Evolutionary conservation across 176 grass and related monocot genomes (phyloP).

Genomic region (Thinopyrum elongatum): DNA sequence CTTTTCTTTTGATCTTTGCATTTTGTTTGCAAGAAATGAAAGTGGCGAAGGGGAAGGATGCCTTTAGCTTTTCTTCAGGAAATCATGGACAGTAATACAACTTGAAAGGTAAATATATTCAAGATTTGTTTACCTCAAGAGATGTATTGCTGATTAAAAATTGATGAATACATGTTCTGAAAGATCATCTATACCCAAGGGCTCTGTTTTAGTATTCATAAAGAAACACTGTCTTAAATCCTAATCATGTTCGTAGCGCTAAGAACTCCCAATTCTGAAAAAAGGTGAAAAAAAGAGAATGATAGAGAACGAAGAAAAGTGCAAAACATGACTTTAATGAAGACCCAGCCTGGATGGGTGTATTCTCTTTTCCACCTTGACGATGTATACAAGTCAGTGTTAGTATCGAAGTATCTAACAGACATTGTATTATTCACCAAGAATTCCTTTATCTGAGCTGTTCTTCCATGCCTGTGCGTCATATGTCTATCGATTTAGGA

Average conservation of each 20-base stretch:
- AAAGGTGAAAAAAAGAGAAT: not conserved
- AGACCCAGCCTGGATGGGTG: not conserved
- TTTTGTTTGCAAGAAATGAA: conserved; percentile 98
- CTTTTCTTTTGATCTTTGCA: conserved; percentile 89
- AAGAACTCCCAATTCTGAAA: not conserved
- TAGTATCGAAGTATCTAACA: not conserved
- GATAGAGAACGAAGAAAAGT: not conserved
- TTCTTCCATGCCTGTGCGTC: not conserved
- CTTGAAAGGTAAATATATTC: conserved; percentile 55
- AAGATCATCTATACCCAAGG: conserved; percentile 8
- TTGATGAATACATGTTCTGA: not conserved
- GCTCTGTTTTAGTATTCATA: not conserved
- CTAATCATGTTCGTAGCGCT: not conserved
- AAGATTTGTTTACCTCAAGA: conserved; percentile 25
- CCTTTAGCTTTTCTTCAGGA: conserved; percentile 50
- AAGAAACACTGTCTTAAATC: not conserved
- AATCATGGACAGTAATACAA: conserved; percentile 50
- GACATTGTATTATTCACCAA: not conserved
- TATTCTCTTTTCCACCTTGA: not conserved
- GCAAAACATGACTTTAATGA: not conserved
- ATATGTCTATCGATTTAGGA: not conserved
- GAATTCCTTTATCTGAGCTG: not conserved
- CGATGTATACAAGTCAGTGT: not conserved
- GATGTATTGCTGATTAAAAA: conserved; percentile 34
- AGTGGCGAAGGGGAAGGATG: conserved; percentile 67